Evolutionary conservation across 768 basidiomycete genomes (phyloP).

Genomic region (Xerocomellus amylosporus): DNA sequence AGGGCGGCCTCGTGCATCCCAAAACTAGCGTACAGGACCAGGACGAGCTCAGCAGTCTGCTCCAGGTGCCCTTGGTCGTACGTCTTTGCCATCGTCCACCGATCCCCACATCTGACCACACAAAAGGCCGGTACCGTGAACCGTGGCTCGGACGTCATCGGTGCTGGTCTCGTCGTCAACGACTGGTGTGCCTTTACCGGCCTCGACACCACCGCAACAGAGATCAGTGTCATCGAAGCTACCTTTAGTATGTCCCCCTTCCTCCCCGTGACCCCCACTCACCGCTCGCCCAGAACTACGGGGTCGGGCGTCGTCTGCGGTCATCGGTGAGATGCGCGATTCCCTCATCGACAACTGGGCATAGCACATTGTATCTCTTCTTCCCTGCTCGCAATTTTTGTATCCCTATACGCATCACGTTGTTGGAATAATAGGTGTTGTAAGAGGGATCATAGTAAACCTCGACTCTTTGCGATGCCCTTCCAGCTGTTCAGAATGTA

Average conservation of each 20-base stretch:
- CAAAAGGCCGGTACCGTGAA: slow-evolving; percentile 94
- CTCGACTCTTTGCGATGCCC: slow-evolving; percentile 68
- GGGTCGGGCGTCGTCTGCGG: slow-evolving; percentile 76
- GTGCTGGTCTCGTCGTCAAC: slow-evolving; percentile 96
- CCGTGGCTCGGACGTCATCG: slow-evolving; percentile 96
- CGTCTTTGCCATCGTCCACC: slow-evolving; percentile 32
- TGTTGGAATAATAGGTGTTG: slow-evolving; percentile 13
- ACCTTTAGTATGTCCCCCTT: slow-evolving; percentile 76
- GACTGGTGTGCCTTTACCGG: slow-evolving; percentile 99
- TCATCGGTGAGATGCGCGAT: slow-evolving; percentile 91
- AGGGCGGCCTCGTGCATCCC: slow-evolving; percentile 97
- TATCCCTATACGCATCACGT: slow-evolving; percentile 17
- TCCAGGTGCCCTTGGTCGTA: slow-evolving; percentile 94
- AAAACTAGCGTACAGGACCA: slow-evolving; percentile 97
- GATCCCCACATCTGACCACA: neutral
- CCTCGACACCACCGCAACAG: slow-evolving; percentile 98
- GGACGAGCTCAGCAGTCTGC: slow-evolving; percentile 90
- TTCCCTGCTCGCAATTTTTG: slow-evolving; percentile 17
- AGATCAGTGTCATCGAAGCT: slow-evolving; percentile 97
- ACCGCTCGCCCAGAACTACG: slow-evolving; percentile 62
- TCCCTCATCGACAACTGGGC: slow-evolving; percentile 92
- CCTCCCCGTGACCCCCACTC: neutral
- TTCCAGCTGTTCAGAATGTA: slow-evolving; percentile 70
- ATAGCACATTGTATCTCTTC: slow-evolving; percentile 9
- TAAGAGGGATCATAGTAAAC: slow-evolving; percentile 37